These are phyloP conservation scores for Tolypocladium inflatum DNA, from an alignment of 2,329 filamentous ascomycete genomes.

Conservation along the genomic window DNA sequence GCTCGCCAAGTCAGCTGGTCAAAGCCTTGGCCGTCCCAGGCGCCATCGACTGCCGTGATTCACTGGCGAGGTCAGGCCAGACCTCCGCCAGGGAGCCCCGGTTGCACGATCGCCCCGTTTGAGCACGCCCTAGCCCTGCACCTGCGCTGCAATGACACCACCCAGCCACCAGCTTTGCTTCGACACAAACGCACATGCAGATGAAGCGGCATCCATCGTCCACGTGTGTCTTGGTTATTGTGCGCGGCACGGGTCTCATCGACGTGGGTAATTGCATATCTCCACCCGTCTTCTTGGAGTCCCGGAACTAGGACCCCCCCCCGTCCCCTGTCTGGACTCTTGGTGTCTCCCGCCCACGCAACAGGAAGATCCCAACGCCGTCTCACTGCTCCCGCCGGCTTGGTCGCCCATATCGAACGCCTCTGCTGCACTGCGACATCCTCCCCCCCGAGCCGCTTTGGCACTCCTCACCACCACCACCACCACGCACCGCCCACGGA, in stretches of 20 bases:
- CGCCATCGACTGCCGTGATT: not conserved
- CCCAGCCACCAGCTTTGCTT: conserved; percentile 6
- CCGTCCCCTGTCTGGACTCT: conserved; percentile 1
- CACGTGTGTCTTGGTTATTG: not conserved
- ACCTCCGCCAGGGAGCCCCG: not conserved
- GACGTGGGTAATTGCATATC: conserved; percentile 4
- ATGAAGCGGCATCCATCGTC: no score
- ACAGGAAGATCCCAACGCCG: conserved; percentile 10
- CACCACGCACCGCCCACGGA: not conserved
- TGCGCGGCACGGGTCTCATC: not conserved
- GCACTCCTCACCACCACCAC: not conserved
- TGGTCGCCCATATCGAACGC: conserved; percentile 7
- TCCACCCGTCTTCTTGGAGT: not conserved
- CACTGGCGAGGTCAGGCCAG: not conserved
- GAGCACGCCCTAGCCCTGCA: not conserved
- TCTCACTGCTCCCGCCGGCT: conserved; percentile 9
- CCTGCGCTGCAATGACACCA: not conserved
- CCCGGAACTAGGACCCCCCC: not conserved
- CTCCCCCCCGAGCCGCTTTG: not conserved
- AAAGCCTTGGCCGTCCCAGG: not conserved
- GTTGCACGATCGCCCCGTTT: not conserved
- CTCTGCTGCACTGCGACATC: conserved; percentile 11
- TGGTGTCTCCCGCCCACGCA: conserved; percentile 4
- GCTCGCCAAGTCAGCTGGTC: not conserved
- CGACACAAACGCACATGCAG: not conserved